phyloP scores from a whole-genome alignment of 768 basidiomycete species.

The Amanita subjunquillea region DNA sequence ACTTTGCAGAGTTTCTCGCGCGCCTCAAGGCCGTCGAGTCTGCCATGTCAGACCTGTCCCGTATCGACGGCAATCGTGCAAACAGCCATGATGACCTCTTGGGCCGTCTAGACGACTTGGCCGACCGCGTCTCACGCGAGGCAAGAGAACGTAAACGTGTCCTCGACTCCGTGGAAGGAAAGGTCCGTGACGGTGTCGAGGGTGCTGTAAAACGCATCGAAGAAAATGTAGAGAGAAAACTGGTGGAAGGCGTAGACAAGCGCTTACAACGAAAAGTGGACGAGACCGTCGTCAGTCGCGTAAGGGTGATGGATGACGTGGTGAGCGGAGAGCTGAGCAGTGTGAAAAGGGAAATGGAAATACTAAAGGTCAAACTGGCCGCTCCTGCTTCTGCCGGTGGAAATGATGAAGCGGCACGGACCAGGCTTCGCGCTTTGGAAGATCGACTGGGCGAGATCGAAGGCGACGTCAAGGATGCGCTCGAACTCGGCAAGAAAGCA shows the following conservation, averaged over 20 bases:
- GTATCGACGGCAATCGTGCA: conserved; percentile 45
- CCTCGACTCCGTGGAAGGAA: neutral
- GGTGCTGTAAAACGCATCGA: conserved; percentile 24
- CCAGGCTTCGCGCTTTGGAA: conserved; percentile 46
- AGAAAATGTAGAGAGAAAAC: conserved; percentile 1
- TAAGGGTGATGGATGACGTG: conserved; percentile 26
- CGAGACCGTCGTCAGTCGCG: conserved; percentile 13
- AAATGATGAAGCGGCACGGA: conserved; percentile 46
- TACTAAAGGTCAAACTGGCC: conserved; percentile 32
- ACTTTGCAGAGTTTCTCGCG: conserved; percentile 53
- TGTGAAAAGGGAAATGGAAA: conserved; percentile 47
- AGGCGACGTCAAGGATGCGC: conserved; percentile 56
- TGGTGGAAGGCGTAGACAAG: conserved; percentile 9
- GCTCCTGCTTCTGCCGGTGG: conserved; percentile 10
- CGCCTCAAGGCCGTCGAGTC: conserved; percentile 57
- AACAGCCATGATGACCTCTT: conserved; percentile 41
- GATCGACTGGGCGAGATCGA: conserved; percentile 53
- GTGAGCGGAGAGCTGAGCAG: conserved; percentile 34
- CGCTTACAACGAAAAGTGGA: neutral
- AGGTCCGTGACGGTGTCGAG: conserved; percentile 5
- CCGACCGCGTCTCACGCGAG: conserved; percentile 34
- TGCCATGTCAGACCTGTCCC: conserved; percentile 48
- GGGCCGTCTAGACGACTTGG: conserved; percentile 45
- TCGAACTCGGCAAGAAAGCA: conserved; percentile 50
- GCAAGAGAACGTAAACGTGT: conserved; percentile 9